phyloP scores from a whole-genome alignment of 805 yeast species.

The Yarrowia sp. region DNA sequence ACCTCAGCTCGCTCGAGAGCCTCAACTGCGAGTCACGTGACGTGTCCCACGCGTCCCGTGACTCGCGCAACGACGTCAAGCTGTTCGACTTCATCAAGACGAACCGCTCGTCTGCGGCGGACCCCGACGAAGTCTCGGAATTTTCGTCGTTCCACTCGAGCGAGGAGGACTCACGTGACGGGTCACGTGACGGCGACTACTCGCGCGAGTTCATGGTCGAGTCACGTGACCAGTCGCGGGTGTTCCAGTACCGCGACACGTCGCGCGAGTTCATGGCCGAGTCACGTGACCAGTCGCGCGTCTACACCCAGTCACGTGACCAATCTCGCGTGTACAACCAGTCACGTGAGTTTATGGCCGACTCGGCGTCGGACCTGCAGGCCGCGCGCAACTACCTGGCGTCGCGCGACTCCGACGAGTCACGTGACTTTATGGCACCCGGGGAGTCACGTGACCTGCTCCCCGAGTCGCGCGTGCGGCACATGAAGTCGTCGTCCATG shows the following conservation, averaged over 20 bases:
- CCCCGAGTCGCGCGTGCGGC: not conserved
- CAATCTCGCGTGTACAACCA: not conserved
- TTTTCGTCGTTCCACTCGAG: slow-evolving; percentile 13
- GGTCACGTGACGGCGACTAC: not conserved
- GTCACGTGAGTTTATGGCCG: slow-evolving; percentile 8
- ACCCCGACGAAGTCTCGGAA: not conserved
- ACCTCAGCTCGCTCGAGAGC: not conserved
- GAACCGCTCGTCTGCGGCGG: not conserved
- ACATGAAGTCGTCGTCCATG: slow-evolving; percentile 23
- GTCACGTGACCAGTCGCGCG: not conserved
- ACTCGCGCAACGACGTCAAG: slow-evolving; percentile 19
- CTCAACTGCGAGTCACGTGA: slow-evolving; percentile 12
- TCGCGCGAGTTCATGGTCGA: slow-evolving; percentile 5
- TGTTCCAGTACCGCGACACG: not conserved
- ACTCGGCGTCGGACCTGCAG: not conserved
- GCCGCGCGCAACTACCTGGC: not conserved
- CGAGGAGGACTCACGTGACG: not conserved
- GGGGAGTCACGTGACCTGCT: not conserved
- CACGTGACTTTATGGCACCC: not conserved
- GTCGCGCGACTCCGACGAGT: not conserved
- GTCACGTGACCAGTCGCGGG: not conserved
- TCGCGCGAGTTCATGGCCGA: slow-evolving; percentile 8
- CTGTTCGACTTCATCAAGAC: slow-evolving; percentile 16
- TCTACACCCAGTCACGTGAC: not conserved
- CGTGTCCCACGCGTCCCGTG: not conserved